Base-by-base conservation (phyloP, 1,284 basidiomycete species). In the Ustilago loliicola region DNA sequence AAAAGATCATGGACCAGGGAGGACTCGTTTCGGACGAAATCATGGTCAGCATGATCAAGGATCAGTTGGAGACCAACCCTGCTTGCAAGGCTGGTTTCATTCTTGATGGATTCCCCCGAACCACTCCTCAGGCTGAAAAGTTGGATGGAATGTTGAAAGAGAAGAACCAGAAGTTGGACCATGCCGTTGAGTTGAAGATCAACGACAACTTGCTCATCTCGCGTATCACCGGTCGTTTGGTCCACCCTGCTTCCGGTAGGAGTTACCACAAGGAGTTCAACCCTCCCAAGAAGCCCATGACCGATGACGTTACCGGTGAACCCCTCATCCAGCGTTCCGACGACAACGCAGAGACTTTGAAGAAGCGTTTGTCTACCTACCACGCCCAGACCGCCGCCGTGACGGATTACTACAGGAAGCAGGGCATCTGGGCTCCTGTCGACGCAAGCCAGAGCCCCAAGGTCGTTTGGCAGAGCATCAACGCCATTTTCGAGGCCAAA, bases 41-140 rank as follows among this genome's bases (percentile, higher is more conserved):
- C 86, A 93, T 99, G 92, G 94, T 99, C 61, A 91, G 91, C 74
- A 99, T 99, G 92, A 98, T 99, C 89, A 93, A 94, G 89, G 91
- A 95, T 85, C 95, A 99, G 89, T 89, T 99, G 57, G 93, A 96
- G 87, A 93, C 91, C 88, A 99, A 99, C 91, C 90, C 92, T 87
- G 89, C 89, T 29, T 99, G 96, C 90, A 92, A 93, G 89, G 93
- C 95, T 77, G 96, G 96, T 54, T 99, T 99, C 88, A 97, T 99
- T 76, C 90, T 99, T 56, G 96, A 99, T 85, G 96, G 96, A 23
- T 99, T 99, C 91, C 96, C 96, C 38, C 93, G 97, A 57, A 99
- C 96, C 17, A 94, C 98, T 47, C 92, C 93, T n/a, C 97, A 99
- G 86, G 97, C 96, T 6, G 91, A 95, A 88, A 99, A 98, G 88